Evolutionary conservation across 495 filamentous ascomycete genomes (phyloP).

Genomic region (Hypoxylon subgilvum): DNA sequence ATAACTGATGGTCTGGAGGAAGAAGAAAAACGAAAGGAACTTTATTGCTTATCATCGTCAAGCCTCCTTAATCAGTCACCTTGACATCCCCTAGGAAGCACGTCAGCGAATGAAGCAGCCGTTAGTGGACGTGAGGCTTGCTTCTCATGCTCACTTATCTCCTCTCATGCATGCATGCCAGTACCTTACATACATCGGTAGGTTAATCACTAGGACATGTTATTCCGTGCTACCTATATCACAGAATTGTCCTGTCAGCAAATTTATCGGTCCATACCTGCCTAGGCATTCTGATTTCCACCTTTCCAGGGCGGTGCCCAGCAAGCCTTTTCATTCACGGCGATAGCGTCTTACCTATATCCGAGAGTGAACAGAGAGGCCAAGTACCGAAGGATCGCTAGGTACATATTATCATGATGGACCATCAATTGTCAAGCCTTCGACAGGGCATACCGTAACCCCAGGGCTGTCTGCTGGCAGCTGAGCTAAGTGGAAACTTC

Average conservation of each 20-base stretch:
- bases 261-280: conserved; percentile 10
- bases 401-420: neutral
- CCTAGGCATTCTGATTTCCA: neutral
- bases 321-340: conserved; percentile 5
- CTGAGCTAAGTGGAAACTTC: neutral
- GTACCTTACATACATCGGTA: neutral
- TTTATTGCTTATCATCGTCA: conserved; percentile 17
- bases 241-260: conserved; percentile 12
- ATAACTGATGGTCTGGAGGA: neutral
- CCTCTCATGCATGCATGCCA: conserved; percentile 2
- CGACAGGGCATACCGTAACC: too few species aligned
- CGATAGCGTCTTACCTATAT: conserved; percentile 3
- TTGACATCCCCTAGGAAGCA: too few species aligned
- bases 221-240: conserved; percentile 19
- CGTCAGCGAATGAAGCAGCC: conserved; percentile 6
- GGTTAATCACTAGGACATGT: conserved; percentile 12
- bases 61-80: neutral
- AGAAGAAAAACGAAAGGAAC: neutral
- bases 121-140: conserved; percentile 6
- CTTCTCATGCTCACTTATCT: too few species aligned
- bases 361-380: neutral
- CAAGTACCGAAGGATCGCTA: conserved; percentile 22
- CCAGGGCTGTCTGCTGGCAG: too few species aligned
- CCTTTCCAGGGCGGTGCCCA: conserved; percentile 5
- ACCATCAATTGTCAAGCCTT: neutral